Evolutionary conservation across 1,284 basidiomycete species (phyloP).

Genomic region (Mycocalia duriaeana): DNA sequence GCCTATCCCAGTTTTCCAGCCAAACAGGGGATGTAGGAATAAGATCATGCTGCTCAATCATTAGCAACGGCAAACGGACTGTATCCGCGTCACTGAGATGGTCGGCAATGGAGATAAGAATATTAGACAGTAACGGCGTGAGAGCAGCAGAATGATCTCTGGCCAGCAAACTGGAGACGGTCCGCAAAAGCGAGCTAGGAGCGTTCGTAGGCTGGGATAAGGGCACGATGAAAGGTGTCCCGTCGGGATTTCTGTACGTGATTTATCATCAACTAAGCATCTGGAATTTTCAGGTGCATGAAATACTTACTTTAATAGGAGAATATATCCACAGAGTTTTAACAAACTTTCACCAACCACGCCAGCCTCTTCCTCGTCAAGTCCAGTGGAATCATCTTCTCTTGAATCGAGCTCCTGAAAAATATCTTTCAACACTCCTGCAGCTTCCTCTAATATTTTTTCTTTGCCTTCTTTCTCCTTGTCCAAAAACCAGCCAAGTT

Average conservation of each 20-base stretch:
- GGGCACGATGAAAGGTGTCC: constrained; percentile 48
- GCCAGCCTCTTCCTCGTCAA: constrained; percentile 62
- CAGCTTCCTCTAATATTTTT: constrained; percentile 60
- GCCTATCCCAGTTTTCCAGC: constrained; percentile 57
- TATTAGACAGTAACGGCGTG: constrained; percentile 55
- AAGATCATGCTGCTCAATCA: constrained; percentile 61
- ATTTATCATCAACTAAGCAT: constrained; percentile 11
- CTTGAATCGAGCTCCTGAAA: constrained; percentile 65
- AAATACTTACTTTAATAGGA: constrained; percentile 43
- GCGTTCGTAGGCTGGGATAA: constrained; percentile 45
- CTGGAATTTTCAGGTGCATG: constrained; percentile 4
- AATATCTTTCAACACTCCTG: constrained; percentile 63
- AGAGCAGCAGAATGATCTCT: constrained; percentile 54
- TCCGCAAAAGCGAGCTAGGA: constrained; percentile 53
- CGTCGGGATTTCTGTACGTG: constrained; percentile 44
- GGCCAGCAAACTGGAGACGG: constrained; percentile 53
- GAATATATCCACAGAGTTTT: constrained; percentile 52
- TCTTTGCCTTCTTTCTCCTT: constrained; percentile 38
- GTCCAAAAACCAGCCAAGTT: constrained; percentile 18
- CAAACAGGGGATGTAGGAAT: constrained; percentile 66
- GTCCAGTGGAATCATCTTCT: constrained; percentile 46
- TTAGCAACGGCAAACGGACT: constrained; percentile 49
- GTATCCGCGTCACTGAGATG: constrained; percentile 63
- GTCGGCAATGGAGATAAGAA: constrained; percentile 57
- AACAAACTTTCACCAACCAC: constrained; percentile 57